phyloP scores from a whole-genome alignment of 441 rosid genomes.

The Croton setiger region DNA sequence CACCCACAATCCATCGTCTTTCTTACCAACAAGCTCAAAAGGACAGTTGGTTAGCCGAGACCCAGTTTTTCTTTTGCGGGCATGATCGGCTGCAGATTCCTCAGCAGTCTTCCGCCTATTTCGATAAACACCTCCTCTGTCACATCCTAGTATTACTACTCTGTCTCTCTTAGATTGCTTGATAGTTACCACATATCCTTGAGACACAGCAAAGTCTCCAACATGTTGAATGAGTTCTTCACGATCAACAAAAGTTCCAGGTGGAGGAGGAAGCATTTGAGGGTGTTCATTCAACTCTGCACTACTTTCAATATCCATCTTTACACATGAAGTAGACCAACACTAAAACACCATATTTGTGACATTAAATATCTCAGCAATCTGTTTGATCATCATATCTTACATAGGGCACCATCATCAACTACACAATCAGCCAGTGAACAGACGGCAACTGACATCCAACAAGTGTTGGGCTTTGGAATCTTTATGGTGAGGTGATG shows the following conservation, averaged over 20 bases:
- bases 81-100: conserved; percentile 38
- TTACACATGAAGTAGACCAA: conserved; percentile 23
- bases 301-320: conserved; percentile 37
- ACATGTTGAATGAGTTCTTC: conserved; percentile 64
- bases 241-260: conserved; percentile 53
- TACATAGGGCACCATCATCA: not conserved
- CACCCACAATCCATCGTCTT: conserved; percentile 57
- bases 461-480: not conserved
- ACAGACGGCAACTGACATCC: conserved; percentile 8
- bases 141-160: conserved; percentile 67
- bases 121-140: conserved; percentile 68
- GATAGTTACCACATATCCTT: conserved; percentile 68
- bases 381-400: not conserved
- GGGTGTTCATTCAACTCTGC: conserved; percentile 30
- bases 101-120: conserved; percentile 49
- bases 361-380: not conserved
- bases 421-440: conserved; percentile 4
- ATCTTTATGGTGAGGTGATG: conserved; percentile 8
- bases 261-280: conserved; percentile 59
- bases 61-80: conserved; percentile 50
- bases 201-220: conserved; percentile 53
- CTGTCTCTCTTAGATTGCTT: conserved; percentile 65
- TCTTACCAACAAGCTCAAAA: conserved; percentile 59
- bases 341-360: conserved; percentile 13
- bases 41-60: conserved; percentile 69